These are phyloP conservation scores for Starmerella lactis-condensi DNA, from an alignment of 805 yeast genomes.

Conservation along the genomic window DNA sequence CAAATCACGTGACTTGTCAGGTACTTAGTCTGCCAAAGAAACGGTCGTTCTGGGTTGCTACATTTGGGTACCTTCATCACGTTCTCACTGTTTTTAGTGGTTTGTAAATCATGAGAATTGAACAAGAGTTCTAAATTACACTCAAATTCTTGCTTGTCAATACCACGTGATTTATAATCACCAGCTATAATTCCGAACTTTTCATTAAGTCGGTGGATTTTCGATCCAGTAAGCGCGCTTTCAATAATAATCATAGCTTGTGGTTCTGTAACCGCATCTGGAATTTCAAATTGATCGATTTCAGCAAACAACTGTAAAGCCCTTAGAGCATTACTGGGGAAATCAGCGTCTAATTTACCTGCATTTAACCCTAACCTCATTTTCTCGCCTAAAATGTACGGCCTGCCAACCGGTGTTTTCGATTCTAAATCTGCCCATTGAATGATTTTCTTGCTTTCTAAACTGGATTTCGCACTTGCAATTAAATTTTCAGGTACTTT, in stretches of 20 bases:
- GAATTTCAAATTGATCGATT: conserved; percentile 26
- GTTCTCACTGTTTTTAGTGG: not conserved
- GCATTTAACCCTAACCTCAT: conserved; percentile 25
- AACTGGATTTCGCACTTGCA: conserved; percentile 13
- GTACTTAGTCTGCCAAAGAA: conserved; percentile 15
- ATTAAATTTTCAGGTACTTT: conserved; percentile 30
- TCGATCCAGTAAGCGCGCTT: conserved; percentile 23
- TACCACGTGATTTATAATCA: conserved; percentile 49
- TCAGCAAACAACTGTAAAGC: conserved; percentile 31
- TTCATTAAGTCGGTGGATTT: conserved; percentile 8
- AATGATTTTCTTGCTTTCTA: conserved; percentile 24
- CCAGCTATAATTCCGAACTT: conserved; percentile 6
- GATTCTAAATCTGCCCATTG: conserved; percentile 23
- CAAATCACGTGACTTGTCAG: conserved; percentile 39
- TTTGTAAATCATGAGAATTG: not conserved
- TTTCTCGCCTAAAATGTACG: conserved; percentile 40
- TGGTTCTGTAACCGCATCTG: conserved; percentile 38
- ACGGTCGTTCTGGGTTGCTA: conserved; percentile 4
- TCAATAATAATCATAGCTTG: conserved; percentile 45
- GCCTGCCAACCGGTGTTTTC: conserved; percentile 28
- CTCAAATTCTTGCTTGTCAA: conserved; percentile 27
- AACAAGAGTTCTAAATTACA: conserved; percentile 5
- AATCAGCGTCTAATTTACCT: conserved; percentile 24
- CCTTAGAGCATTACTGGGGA: conserved; percentile 29
- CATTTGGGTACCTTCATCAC: conserved; percentile 1